These are phyloP conservation scores for Xanthoparmelia taractica DNA, from an alignment of 495 filamentous ascomycete genomes.

Conservation along the genomic window DNA sequence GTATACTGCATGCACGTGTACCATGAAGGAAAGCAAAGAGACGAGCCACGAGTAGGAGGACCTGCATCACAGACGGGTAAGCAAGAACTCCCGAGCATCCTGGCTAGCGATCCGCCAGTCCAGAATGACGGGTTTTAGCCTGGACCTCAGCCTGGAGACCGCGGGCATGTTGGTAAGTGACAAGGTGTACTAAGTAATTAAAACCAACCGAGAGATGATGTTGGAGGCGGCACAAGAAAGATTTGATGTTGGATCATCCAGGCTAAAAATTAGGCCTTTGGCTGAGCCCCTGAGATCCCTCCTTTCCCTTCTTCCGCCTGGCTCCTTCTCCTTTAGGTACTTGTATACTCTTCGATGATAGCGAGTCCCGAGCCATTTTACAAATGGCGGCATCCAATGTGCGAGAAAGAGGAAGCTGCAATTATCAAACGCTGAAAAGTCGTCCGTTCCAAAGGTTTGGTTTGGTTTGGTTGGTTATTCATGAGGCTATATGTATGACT, in stretches of 20 bases:
- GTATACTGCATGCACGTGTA: background rate
- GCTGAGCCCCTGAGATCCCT: background rate
- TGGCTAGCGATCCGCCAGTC: background rate
- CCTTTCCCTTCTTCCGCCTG: background rate
- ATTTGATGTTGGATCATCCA: too few relatives aligned
- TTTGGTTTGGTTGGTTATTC: too few relatives aligned
- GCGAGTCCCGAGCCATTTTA: background rate
- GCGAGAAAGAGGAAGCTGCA: too few relatives aligned
- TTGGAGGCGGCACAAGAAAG: background rate
- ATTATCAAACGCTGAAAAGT: too few relatives aligned
- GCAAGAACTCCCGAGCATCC: background rate
- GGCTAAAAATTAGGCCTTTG: background rate
- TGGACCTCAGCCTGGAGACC: too few relatives aligned
- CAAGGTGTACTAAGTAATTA: too few relatives aligned
- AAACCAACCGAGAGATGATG: background rate
- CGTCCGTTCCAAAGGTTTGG: too few relatives aligned
- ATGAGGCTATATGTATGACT: too few relatives aligned
- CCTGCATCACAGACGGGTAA: background rate
- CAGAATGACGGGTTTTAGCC: too few relatives aligned
- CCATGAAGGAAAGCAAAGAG: background rate
- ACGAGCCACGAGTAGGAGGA: background rate
- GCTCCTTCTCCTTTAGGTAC: background rate
- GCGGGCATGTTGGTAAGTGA: too few relatives aligned
- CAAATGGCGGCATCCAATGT: too few relatives aligned
- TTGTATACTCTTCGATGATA: background rate